A percentile compares a stretch with the other conserved stretches of the same genome.
Conservation (phyloP, 768 basidiomycete species). For the Leccinum fibrillosum region DNA sequence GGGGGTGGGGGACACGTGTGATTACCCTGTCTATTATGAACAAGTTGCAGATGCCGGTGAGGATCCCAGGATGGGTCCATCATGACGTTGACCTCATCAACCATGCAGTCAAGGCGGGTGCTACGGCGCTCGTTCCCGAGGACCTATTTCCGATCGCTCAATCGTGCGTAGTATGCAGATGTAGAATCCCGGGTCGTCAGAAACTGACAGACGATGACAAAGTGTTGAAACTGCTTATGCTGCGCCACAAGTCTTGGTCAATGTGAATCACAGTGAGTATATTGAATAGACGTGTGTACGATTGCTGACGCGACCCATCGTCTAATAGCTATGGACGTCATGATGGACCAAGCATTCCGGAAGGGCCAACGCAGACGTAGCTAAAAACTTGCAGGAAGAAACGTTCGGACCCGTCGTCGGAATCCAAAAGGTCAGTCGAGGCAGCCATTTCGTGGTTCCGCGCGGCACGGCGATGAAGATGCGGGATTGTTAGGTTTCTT, state of each 20-base stretch:
- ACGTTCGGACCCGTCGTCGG: slow-evolving; percentile 94
- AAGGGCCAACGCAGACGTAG: not conserved
- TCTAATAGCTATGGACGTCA: slow-evolving; percentile 78
- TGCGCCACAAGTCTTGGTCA: slow-evolving; percentile 84
- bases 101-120: no score
- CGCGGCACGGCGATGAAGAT: not conserved
- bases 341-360: slow-evolving; percentile 52
- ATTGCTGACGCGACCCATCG: slow-evolving; percentile 3
- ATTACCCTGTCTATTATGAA: no score
- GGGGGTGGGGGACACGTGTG: no score
- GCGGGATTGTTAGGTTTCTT: no score
- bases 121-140: no score
- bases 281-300: not conserved
- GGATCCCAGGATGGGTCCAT: no score
- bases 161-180: not conserved
- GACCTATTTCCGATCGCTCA: no score
- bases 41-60: no score
- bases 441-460: not conserved
- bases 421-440: slow-evolving; percentile 72
- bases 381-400: slow-evolving; percentile 53
- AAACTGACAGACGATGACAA: slow-evolving; percentile 25
- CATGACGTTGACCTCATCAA: no score
- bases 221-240: slow-evolving; percentile 74
- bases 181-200: not conserved
- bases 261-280: slow-evolving; percentile 82